Evolutionary conservation across 2,329 filamentous ascomycete genomes (phyloP).

Genomic region (Trichoderma cornu-damae): DNA sequence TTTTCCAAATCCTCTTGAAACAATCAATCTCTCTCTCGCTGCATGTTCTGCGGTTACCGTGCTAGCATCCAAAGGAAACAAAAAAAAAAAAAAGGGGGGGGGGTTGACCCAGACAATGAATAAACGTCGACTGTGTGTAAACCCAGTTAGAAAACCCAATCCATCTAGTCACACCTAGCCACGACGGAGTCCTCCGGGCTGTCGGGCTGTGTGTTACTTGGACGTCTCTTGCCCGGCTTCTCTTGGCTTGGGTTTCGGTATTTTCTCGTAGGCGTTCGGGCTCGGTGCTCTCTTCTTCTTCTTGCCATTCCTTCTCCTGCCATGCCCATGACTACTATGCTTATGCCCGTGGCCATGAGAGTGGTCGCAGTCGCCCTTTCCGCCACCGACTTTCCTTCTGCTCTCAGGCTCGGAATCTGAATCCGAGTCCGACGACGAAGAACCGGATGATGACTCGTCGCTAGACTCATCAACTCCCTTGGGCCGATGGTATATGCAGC

Average conservation of each 20-base stretch:
- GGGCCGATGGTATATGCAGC: conserved; percentile 94
- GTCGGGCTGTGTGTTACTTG: neutral
- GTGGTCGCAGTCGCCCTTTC: conserved; percentile 29
- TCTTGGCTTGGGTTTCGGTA: conserved; percentile 47
- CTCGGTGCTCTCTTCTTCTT: conserved; percentile 53
- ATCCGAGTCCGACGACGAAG: conserved; percentile 53
- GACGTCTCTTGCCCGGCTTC: neutral
- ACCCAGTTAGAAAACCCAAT: neutral
- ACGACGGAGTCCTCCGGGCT: neutral
- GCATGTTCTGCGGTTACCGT: neutral
- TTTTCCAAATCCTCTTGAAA: neutral
- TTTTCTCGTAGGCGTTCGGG: conserved; percentile 77
- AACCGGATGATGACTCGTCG: conserved; percentile 49
- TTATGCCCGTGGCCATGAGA: conserved; percentile 31
- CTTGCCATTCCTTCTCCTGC: conserved; percentile 27
- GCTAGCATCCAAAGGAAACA: conserved; percentile 1
- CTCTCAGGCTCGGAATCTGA: conserved; percentile 37
- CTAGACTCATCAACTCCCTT: conserved; percentile 78
- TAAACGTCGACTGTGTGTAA: neutral
- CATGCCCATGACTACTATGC: conserved; percentile 23
- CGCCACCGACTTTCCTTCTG: conserved; percentile 39
- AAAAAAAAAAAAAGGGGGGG: too few species aligned
- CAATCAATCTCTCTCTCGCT: neutral
- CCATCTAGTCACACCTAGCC: neutral
- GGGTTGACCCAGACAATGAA: neutral